A percentile compares a stretch with the other conserved stretches of the same genome.
Evolutionary conservation across 2,329 filamentous ascomycete genomes (phyloP).

Genomic region (Talaromyces sp.): DNA sequence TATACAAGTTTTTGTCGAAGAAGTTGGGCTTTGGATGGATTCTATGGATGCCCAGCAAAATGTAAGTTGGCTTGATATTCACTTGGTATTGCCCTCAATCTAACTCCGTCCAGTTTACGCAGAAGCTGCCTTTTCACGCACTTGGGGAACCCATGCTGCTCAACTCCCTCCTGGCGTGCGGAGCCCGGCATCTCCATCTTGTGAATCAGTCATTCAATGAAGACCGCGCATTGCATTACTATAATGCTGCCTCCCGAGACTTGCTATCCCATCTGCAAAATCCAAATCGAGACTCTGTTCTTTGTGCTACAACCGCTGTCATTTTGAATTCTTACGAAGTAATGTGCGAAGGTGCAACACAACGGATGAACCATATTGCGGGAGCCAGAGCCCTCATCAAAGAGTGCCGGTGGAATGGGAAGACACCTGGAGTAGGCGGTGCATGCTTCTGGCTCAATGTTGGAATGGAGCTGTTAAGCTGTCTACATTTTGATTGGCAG

Average conservation of each 20-base stretch:
- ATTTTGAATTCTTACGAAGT: constrained; percentile 90
- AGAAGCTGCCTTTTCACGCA: constrained; percentile 75
- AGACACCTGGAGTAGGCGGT: constrained; percentile 69
- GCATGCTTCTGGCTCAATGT: constrained; percentile 96
- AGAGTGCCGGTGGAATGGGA: constrained; percentile 83
- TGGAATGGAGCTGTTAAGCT: constrained; percentile 83
- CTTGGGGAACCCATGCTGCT: constrained; percentile 81
- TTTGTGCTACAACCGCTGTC: constrained; percentile 82
- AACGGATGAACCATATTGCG: constrained; percentile 85
- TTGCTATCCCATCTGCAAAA: constrained; percentile 74
- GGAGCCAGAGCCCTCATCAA: constrained; percentile 81
- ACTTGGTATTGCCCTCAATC: constrained; percentile 1
- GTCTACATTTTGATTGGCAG: constrained; percentile 80
- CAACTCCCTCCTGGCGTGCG: constrained; percentile 84
- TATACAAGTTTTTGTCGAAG: constrained; percentile 87
- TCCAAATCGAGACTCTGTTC: constrained; percentile 73
- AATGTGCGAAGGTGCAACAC: constrained; percentile 74
- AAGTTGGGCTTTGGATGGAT: constrained; percentile 93
- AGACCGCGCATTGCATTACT: constrained; percentile 75
- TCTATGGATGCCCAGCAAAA: constrained; percentile 79
- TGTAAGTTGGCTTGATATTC: constrained; percentile 31
- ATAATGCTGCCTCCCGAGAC: constrained; percentile 76
- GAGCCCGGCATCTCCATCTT: constrained; percentile 72
- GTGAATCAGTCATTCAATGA: constrained; percentile 66
- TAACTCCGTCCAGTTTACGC: constrained; percentile 57